A percentile compares a stretch with the other conserved stretches of the same genome.
These are phyloP conservation scores for Blastobotrys petasosporus DNA, from an alignment of 1,139 yeast species.

Conservation along the genomic window DNA sequence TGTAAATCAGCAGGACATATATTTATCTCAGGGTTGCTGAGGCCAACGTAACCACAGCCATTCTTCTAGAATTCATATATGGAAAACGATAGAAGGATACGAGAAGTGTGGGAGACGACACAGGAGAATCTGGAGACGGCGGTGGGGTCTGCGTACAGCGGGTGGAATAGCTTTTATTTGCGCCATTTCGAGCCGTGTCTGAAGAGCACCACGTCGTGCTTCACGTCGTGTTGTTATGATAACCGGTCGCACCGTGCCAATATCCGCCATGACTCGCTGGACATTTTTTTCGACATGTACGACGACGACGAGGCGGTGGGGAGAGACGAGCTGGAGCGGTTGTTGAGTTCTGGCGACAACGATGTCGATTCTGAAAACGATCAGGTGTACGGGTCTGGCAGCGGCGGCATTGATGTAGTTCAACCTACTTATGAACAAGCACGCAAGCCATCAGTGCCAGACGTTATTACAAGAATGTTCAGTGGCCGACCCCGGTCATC, in stretches of 20 bases:
- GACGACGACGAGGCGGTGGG: slow-evolving; percentile 28
- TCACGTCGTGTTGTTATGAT: slow-evolving; percentile 11
- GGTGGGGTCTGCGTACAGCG: slow-evolving; percentile 26
- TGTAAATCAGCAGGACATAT: too few species aligned
- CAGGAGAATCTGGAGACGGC: slow-evolving; percentile 30
- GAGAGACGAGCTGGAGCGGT: slow-evolving; percentile 27
- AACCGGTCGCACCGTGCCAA: slow-evolving; percentile 15
- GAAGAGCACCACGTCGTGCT: slow-evolving; percentile 10
- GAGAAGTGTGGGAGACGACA: slow-evolving; percentile 27
- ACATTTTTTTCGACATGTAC: slow-evolving; percentile 30
- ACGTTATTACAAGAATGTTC: too few species aligned
- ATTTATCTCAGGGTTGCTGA: too few species aligned
- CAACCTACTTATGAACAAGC: too few species aligned
- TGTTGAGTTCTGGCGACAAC: slow-evolving; percentile 19
- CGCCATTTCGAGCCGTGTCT: slow-evolving; percentile 21
- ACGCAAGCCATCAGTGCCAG: too few species aligned
- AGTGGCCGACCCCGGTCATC: slow-evolving; percentile 28
- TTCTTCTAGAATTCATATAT: too few species aligned
- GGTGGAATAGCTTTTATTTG: slow-evolving; percentile 20
- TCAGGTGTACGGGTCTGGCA: neutral
- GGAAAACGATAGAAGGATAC: slow-evolving; percentile 9
- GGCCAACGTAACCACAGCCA: too few species aligned
- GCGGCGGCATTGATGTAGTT: too few species aligned
- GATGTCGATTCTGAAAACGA: slow-evolving; percentile 11
- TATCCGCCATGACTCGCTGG: slow-evolving; percentile 22